Evolutionary conservation across 345 rosid species (phyloP), one percentile per base, ranked within the genome.

Genomic region (Syzygium aromaticum): DNA sequence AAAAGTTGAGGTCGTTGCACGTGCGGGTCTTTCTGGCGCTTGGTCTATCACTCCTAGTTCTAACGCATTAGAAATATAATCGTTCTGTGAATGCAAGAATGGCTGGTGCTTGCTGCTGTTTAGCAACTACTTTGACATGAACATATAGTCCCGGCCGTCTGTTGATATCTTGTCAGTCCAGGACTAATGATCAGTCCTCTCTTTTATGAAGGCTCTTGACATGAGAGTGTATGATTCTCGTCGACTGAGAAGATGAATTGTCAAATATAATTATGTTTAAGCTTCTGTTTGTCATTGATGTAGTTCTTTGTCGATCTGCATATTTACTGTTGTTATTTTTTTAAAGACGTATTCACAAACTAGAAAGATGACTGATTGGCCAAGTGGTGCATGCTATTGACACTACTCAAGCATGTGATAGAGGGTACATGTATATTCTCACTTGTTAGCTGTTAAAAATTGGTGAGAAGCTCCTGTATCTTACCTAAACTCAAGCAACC

Each of bases 1-100:
- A 21, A 5, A 54, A 63, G 87, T 83, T 30, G 54, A 40, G 51
- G 77, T 52, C 84, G 85, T 27, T 80, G 87, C 88, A 86, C 87
- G 88, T 43, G 89, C 25, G 85, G 77, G 17, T 86, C 46, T 2
- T 67, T 56, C 77, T 33, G 28, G 82, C 49, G 19, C 49, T 73
- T 49, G 22, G 82, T 73, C 82, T 4, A 38, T 73, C 77, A 27
- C 28, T 53, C 49, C 43, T 73, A 21, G 27, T 73, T 73, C 82
- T 73, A 21, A 19, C 49, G 43, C 12, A 9, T 38, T 19, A 11
- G 27, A 73, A 73, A 73, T 49, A 38, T 38, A 38, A 73, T 38
- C 49, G 38, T 73, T 73, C 23, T 73, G 82, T 33, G 25, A 73
- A 5, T 33, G n/a, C 51, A 56, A 85, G 86, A 85, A 40, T 85